Conservation (phyloP, 495 filamentous ascomycete species). For the Penicillium psychrofluorescens region DNA sequence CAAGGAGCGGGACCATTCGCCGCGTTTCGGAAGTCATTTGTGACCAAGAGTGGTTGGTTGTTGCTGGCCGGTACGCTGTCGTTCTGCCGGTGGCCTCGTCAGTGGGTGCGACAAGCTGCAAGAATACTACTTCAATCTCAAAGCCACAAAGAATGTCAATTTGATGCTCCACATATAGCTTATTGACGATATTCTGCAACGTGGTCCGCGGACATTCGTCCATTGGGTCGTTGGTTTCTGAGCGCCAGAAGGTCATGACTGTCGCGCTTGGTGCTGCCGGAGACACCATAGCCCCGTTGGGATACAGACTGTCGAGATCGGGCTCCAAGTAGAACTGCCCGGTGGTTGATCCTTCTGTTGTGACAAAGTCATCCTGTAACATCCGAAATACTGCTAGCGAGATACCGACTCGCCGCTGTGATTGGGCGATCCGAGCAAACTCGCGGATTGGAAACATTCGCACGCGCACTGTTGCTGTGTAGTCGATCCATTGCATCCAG, state of each 20-base stretch:
- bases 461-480: slow-evolving; percentile 60
- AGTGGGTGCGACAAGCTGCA: slow-evolving; percentile 39
- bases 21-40: slow-evolving; percentile 35
- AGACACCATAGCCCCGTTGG: slow-evolving; percentile 37
- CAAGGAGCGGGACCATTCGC: slow-evolving; percentile 44
- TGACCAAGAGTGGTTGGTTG: slow-evolving; percentile 44
- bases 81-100: slow-evolving; percentile 7
- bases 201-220: slow-evolving; percentile 53
- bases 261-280: slow-evolving; percentile 34
- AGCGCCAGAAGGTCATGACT: slow-evolving; percentile 50
- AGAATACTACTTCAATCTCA: slow-evolving; percentile 75
- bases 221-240: slow-evolving; percentile 26
- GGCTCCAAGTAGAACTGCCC: slow-evolving; percentile 58
- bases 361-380: slow-evolving; percentile 40
- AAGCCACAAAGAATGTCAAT: slow-evolving; percentile 63
- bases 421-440: slow-evolving; percentile 50
- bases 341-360: slow-evolving; percentile 28
- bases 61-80: slow-evolving; percentile 12
- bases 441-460: slow-evolving; percentile 63
- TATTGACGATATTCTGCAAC: slow-evolving; percentile 44
- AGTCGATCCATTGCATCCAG: slow-evolving; percentile 74
- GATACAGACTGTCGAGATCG: slow-evolving; percentile 49
- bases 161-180: slow-evolving; percentile 25
- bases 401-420: slow-evolving; percentile 48
- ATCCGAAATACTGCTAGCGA: slow-evolving; percentile 47